These are phyloP conservation scores for Blastobotrys chiropterorum DNA, from an alignment of 805 yeast genomes.

Conservation along the genomic window DNA sequence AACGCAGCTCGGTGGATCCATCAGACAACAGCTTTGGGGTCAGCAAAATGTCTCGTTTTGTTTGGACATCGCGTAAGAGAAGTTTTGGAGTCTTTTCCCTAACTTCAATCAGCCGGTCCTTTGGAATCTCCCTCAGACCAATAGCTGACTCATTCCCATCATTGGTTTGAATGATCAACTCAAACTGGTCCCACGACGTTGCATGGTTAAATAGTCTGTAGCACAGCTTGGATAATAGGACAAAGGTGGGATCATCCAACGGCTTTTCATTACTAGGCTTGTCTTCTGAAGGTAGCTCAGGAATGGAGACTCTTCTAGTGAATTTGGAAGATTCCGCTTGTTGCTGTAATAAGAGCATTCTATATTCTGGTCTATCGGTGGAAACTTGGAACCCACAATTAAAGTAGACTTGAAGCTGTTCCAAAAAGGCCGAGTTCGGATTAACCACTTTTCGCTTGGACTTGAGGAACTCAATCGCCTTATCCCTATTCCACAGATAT, in stretches of 20 bases:
- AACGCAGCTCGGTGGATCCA: conserved; percentile 40
- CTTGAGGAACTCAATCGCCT: conserved; percentile 73
- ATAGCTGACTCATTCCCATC: not conserved
- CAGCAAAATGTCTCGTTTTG: not conserved
- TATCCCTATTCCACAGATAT: conserved; percentile 48
- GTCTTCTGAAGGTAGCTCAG: conserved; percentile 31
- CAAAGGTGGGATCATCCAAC: not conserved
- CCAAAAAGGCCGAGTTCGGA: conserved; percentile 70
- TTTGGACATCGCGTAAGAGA: not conserved
- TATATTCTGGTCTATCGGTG: conserved; percentile 29
- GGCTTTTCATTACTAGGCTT: conserved; percentile 5
- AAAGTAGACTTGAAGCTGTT: conserved; percentile 63
- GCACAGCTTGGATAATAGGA: not conserved
- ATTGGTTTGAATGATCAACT: not conserved
- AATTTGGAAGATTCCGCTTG: conserved; percentile 23
- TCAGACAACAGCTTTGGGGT: not conserved
- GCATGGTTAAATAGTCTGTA: not conserved
- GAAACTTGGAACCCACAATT: conserved; percentile 32
- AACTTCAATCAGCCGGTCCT: not conserved
- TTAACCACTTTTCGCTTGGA: conserved; percentile 42
- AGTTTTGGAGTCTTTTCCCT: not conserved
- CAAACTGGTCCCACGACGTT: conserved; percentile 1
- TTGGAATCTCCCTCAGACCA: not conserved
- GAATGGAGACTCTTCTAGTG: conserved; percentile 13
- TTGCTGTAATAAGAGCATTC: conserved; percentile 35